phyloP scores from a whole-genome alignment of 2,329 filamentous ascomycete genomes.

The Curvularia sp. region DNA sequence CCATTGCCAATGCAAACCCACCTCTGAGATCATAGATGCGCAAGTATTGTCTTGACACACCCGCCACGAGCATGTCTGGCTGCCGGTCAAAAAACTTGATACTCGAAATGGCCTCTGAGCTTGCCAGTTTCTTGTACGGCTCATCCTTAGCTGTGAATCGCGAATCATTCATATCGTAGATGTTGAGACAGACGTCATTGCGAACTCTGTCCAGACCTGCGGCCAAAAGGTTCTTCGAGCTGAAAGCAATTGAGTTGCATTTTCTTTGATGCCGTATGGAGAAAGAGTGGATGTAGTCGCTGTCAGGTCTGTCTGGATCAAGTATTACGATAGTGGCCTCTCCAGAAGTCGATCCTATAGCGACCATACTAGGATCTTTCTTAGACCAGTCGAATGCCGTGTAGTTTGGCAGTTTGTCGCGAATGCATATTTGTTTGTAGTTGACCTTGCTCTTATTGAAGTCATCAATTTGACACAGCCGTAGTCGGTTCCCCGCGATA shows the following conservation, averaged over 20 bases:
- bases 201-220: conserved; percentile 82
- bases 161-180: conserved; percentile 75
- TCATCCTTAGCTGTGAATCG: conserved; percentile 61
- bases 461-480: conserved; percentile 61
- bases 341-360: conserved; percentile 76
- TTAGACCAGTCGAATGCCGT: conserved; percentile 72
- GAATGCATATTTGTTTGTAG: conserved; percentile 62
- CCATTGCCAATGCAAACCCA: conserved; percentile 52
- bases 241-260: conserved; percentile 84
- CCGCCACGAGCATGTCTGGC: conserved; percentile 76
- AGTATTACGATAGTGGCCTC: conserved; percentile 77
- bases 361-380: conserved; percentile 69
- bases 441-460: conserved; percentile 51
- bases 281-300: conserved; percentile 65
- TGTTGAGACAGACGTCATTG: conserved; percentile 81
- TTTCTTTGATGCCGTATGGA: conserved; percentile 77
- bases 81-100: conserved; percentile 82
- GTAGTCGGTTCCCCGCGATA: conserved; percentile 65
- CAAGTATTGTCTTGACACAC: conserved; percentile 76
- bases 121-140: conserved; percentile 64
- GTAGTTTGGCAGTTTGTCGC: conserved; percentile 65
- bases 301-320: conserved; percentile 64
- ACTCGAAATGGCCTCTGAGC: conserved; percentile 76
- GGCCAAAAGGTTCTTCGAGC: conserved; percentile 72
- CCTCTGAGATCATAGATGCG: conserved; percentile 81